Conservation (phyloP, 345 rosid genomes). For the Laguncularia racemosa region DNA sequence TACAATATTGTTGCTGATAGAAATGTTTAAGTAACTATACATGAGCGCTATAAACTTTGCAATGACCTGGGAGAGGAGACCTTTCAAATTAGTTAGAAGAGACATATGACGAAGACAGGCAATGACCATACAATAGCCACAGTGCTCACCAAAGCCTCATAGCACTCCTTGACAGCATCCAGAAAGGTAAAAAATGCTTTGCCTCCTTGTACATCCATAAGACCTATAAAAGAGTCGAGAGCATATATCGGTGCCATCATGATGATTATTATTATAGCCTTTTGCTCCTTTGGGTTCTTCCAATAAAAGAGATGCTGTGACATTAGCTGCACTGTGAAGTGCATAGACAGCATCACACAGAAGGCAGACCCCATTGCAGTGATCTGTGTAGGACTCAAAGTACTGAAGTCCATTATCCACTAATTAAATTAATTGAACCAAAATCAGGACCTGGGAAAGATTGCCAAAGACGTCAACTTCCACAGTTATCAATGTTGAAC, state of each 20-base stretch:
- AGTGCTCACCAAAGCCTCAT: constrained; percentile 79
- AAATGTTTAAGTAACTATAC: constrained; percentile 85
- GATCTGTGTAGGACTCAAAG: constrained; percentile 46
- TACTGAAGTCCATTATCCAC: constrained; percentile 48
- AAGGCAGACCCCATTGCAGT: constrained; percentile 57
- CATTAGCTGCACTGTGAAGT: constrained; percentile 73
- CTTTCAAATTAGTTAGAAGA: constrained; percentile 4
- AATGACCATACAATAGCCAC: neutral
- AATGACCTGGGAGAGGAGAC: constrained; percentile 53
- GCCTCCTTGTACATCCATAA: constrained; percentile 73
- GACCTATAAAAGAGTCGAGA: constrained; percentile 57
- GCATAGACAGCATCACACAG: constrained; percentile 53
- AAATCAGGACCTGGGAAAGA: constrained; percentile 20
- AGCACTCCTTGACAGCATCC: constrained; percentile 89
- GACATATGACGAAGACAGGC: constrained; percentile 1
- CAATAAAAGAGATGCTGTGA: constrained; percentile 82
- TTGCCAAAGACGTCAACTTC: neutral
- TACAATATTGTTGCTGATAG: constrained; percentile 56
- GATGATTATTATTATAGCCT: constrained; percentile 77
- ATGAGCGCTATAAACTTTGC: constrained; percentile 86
- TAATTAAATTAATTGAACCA: neutral
- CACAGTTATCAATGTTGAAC: too few relatives aligned
- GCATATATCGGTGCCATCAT: constrained; percentile 96
- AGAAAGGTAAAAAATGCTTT: constrained; percentile 69
- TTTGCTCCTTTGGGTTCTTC: constrained; percentile 96